Evolutionary conservation across 1,284 basidiomycete species (phyloP), one percentile per base, ranked within the genome.

Genomic region (Entoloma clypeatum): DNA sequence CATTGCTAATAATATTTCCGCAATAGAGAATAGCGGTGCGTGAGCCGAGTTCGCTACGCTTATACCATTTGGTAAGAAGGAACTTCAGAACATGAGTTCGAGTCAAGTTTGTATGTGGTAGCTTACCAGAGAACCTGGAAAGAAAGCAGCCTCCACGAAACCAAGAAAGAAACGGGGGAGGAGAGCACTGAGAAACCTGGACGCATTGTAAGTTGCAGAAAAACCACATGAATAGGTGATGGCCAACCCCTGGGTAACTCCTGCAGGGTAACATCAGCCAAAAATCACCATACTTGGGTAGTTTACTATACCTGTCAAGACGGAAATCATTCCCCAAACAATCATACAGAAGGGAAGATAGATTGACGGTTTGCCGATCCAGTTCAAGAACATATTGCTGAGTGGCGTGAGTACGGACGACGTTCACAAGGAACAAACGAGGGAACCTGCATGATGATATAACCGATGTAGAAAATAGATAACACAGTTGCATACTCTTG

Each of bases 391-490:
- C 74, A 84, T 84, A 57, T 87, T 86, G 3, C 82, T 86, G 38
- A 16, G 23, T 24, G n/a, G 18, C 36, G 21, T 17, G 34, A 23
- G 26, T 31, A 30, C 11, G 14, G 24, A 34, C 22, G 29, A n/a
- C 25, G 30, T 16, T 25, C 10, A 13, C 28, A 16, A 35, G 34
- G 32, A 7, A 63, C 77, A 56, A 55, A 84, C 80, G 82, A 86
- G 11, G 83, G 85, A 37, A 86, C 75, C 59, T 91, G 87, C 79
- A 87, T 86, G 40, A 86, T 60, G 48, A 86, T 79, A 54, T 91
- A 90, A 18, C 85, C 86, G 33, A 87, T 75, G 54, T 86, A 90
- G 27, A 91, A 74, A 46, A 89, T 78, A 16, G 79, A 80, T 22
- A 92, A 61, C 17, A 88, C 61, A 0, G 81, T 85, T 7, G 79